Base-by-base conservation (phyloP, 495 filamentous ascomycete species). In the Neurospora sp. region DNA sequence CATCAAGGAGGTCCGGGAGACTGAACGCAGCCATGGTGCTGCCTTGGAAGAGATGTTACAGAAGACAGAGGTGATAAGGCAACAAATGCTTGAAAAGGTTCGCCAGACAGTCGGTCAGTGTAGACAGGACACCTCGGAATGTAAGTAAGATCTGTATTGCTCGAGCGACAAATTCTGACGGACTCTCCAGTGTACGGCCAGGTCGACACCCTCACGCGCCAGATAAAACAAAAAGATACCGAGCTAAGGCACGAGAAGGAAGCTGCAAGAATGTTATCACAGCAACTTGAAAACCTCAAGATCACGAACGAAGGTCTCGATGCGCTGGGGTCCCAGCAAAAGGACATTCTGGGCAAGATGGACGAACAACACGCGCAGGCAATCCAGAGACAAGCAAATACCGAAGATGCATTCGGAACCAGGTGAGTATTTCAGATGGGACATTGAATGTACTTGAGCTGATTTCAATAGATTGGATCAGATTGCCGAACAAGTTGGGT, bases 31-130 rank as follows among this genome's bases (percentile, higher is more conserved):
- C 1, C 78, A 77, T 37, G 77, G 73, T 27, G 27, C 72, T 7
- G 44, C 75, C 7, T 40, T 80, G 37, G 80, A 82, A 46, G 54
- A 76, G 70, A 77, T 77, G 10, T 70, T 78, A 16, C 71, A 72
- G 14, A 78, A 79, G 7, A 69, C 80, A n/a, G 82, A 86, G 23
- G 40, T 77, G 1, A 73, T 80, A 11, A 78, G 80, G 46, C 73
- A 79, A n/a, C 70, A 80, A 20, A 80, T 84, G 69, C 73, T 77
- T 12, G 69, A 83, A 70, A 81, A 77, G 42, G 77, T 84, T 20
- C 76, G 73, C 8, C 72, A 76, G 16, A 75, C 77, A 37, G 72
- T 79, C 41, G 72, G 75, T 4, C 76, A 82, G 44, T 75, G 77
- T 44, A 78, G 78, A 20, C 40, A 31, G 4, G 80, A 81, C 60